Evolutionary conservation across 805 yeast genomes (phyloP).

Genomic region (Deakozyma indianensis): DNA sequence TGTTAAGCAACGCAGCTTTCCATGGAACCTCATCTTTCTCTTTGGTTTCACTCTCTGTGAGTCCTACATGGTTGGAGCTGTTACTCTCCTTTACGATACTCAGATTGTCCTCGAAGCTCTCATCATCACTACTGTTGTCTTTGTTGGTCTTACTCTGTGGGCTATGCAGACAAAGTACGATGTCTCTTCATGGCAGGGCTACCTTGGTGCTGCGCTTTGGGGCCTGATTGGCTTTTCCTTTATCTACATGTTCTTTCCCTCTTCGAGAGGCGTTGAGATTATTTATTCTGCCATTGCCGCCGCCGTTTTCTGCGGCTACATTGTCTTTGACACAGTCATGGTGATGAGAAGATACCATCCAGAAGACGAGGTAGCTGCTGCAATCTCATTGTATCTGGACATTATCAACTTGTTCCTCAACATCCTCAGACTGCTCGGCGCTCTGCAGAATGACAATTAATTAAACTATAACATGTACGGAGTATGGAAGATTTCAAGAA

Average conservation of each 20-base stretch:
- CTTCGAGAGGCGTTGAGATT: constrained; percentile 41
- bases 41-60: constrained; percentile 61
- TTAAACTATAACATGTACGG: too few relatives aligned
- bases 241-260: constrained; percentile 52
- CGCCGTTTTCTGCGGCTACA: constrained; percentile 51
- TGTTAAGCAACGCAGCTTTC: constrained; percentile 52
- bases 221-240: constrained; percentile 59
- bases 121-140: constrained; percentile 50
- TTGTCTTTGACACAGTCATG: constrained; percentile 69
- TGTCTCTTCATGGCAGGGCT: constrained; percentile 53
- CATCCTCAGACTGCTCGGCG: constrained; percentile 46
- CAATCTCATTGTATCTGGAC: constrained; percentile 68
- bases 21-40: constrained; percentile 46
- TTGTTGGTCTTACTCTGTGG: constrained; percentile 61
- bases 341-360: constrained; percentile 61
- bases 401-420: constrained; percentile 66
- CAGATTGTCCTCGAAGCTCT: constrained; percentile 57
- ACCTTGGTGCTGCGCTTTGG: constrained; percentile 43
- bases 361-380: constrained; percentile 77
- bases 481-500: too few relatives aligned
- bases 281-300: constrained; percentile 66
- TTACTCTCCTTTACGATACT: constrained; percentile 48
- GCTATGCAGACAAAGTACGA: constrained; percentile 71
- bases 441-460: background rate
- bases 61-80: constrained; percentile 56